Evolutionary conservation across 2,329 filamentous ascomycete species (phyloP), one percentile per base, ranked within the genome.

Genomic region (Talaromyces sp.): DNA sequence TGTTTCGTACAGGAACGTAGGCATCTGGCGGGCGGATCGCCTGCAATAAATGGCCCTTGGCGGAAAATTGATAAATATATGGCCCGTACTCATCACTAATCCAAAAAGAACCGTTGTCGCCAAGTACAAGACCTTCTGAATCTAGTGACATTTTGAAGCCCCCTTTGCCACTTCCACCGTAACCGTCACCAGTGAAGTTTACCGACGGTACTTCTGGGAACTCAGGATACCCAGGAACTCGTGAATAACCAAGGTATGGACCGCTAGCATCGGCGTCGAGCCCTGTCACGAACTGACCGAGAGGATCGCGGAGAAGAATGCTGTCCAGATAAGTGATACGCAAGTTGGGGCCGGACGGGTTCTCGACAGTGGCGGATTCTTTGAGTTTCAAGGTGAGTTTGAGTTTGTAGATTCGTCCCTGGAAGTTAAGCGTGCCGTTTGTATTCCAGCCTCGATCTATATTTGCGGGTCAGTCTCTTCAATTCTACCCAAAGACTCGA

Each of bases 71-170:
- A 78, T 90, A 91, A 27, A 90, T 76, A 67, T 87, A 90, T 0
- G 87, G 87, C 0, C 87, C 88, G 69, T 89, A 89, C 74, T 91
- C 89, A 69, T 91, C 89, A 7, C 80, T 83, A 44, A 90, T 78
- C 87, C 87, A 91, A 75, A 89, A 90, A 0, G 80, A 79, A 12
- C 83, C 85, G 60, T 89, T 83, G 0, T 75, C 66, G 56, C 82
- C 82, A 6, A 91, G 78, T 1, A 85, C 83, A 0, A 92, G 75
- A 1, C 88, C 89, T 75, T 92, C 89, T 0, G 83, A 76, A 68
- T 92, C 89, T 2, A 91, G 69, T 0, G 83, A 73, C 36, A 90
- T 81, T 12, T 85, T 79, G 61, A 79, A 81, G 1, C 85, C 87
- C 6, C 87, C 88, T 0, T 81, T 70, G 0, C 87, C 87, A 1